A percentile compares a stretch with the other conserved stretches of the same genome.
phyloP scores from a whole-genome alignment of 2,329 filamentous ascomycete genomes.

The Pseudocercospora fijiensis region DNA sequence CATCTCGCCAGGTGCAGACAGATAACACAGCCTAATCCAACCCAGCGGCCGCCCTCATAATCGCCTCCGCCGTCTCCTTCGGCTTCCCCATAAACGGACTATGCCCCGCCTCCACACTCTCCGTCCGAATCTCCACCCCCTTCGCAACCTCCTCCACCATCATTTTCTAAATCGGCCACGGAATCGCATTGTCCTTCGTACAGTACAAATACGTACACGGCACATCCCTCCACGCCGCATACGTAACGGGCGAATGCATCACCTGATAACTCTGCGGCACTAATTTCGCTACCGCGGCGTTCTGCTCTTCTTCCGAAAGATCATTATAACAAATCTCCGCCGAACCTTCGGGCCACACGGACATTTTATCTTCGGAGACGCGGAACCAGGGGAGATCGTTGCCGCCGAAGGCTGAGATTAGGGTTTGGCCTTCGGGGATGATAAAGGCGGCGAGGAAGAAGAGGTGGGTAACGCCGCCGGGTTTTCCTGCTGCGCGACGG shows the following conservation, averaged over 20 bases:
- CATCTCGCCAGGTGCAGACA: no score
- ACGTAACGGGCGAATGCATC: slow-evolving; percentile 21
- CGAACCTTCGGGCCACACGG: slow-evolving; percentile 10
- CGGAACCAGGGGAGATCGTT: slow-evolving; percentile 15
- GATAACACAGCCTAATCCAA: background rate
- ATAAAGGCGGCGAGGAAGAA: slow-evolving; percentile 33
- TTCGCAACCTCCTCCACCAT: slow-evolving; percentile 36
- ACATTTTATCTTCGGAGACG: slow-evolving; percentile 17
- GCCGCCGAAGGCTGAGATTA: slow-evolving; percentile 24
- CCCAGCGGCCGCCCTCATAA: slow-evolving; percentile 23
- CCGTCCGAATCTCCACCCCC: slow-evolving; percentile 23
- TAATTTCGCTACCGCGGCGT: slow-evolving; percentile 12
- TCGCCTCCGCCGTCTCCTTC: slow-evolving; percentile 27
- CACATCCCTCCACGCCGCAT: slow-evolving; percentile 43
- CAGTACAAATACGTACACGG: slow-evolving; percentile 46
- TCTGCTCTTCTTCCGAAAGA: slow-evolving; percentile 10
- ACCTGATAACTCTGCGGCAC: slow-evolving; percentile 18
- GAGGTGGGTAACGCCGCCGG: slow-evolving; percentile 29
- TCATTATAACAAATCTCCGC: slow-evolving; percentile 26
- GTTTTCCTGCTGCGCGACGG: slow-evolving; percentile 15
- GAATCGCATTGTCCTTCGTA: slow-evolving; percentile 42
- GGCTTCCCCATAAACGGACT: slow-evolving; percentile 33
- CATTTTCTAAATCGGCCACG: slow-evolving; percentile 38
- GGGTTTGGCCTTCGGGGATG: slow-evolving; percentile 20
- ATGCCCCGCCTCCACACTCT: slow-evolving; percentile 30